Conservation (phyloP, 176 grass and related monocot genomes). For the Zoysia japonica region DNA sequence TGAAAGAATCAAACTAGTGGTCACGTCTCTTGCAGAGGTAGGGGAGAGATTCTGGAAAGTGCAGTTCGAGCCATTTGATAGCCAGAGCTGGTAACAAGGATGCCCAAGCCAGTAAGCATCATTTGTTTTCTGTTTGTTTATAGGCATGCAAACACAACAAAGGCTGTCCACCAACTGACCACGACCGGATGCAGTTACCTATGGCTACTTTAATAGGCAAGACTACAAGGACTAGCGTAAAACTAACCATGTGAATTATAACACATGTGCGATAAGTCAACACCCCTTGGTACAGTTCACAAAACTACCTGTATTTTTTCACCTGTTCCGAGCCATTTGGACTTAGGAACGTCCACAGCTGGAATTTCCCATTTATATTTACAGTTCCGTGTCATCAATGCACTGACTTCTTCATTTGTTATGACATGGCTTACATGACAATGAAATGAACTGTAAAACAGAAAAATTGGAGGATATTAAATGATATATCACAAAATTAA, state of each 20-base stretch:
- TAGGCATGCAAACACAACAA: not conserved
- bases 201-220: no score
- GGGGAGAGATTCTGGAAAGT: no score
- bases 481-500: not conserved
- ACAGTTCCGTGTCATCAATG: slow-evolving; percentile 41
- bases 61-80: no score
- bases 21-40: no score
- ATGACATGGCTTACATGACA: slow-evolving; percentile 50
- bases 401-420: slow-evolving; percentile 52
- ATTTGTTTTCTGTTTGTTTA: not conserved
- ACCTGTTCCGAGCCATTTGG: slow-evolving; percentile 69
- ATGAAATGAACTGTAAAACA: slow-evolving; percentile 56
- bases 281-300: not conserved
- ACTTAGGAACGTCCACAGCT: slow-evolving; percentile 45
- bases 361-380: slow-evolving; percentile 73
- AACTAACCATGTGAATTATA: no score
- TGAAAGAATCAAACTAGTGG: no score
- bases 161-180: not conserved
- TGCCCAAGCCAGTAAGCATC: no score
- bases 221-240: no score
- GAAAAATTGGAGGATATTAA: not conserved
- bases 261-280: not conserved
- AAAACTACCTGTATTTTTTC: slow-evolving; percentile 43
- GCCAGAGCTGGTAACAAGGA: no score
- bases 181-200: not conserved